A percentile compares a stretch with the other conserved stretches of the same genome.
These are phyloP conservation scores for Zymoseptoria brevis DNA, from an alignment of 2,329 filamentous ascomycete species.

Conservation along the genomic window DNA sequence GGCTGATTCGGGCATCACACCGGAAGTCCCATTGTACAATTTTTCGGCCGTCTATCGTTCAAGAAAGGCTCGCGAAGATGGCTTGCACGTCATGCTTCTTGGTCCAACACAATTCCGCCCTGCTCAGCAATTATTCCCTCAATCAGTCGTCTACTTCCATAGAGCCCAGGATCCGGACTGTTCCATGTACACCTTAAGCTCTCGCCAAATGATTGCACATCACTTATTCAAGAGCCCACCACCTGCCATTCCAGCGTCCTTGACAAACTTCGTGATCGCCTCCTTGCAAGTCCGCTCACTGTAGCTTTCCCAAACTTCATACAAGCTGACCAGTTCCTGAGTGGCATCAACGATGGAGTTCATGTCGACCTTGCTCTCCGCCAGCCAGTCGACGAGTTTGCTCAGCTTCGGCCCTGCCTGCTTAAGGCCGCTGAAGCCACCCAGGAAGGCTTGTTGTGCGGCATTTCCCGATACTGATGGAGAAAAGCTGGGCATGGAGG, in stretches of 20 bases:
- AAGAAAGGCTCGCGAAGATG: neutral
- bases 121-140: neutral
- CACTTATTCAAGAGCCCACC: neutral
- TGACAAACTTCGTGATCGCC: slow-evolving; percentile 54
- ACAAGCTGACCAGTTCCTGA: slow-evolving; percentile 84
- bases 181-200: too few species aligned
- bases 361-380: slow-evolving; percentile 78
- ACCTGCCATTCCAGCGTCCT: slow-evolving; percentile 38
- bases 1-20: neutral
- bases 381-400: slow-evolving; percentile 67
- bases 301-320: slow-evolving; percentile 65
- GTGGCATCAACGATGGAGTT: slow-evolving; percentile 79
- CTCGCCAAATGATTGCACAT: neutral
- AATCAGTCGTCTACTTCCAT: neutral
- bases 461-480: slow-evolving; percentile 16
- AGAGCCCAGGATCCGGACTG: too few species aligned
- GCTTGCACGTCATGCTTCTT: neutral
- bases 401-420: slow-evolving; percentile 32
- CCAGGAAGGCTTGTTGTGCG: slow-evolving; percentile 31
- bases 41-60: neutral
- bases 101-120: neutral
- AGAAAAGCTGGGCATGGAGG: slow-evolving; percentile 11
- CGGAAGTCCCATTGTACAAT: neutral
- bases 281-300: slow-evolving; percentile 59
- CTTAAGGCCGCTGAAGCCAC: slow-evolving; percentile 26